Base-by-base conservation (phyloP, 176 grass and related monocot genomes). In the Oryza longistaminata region DNA sequence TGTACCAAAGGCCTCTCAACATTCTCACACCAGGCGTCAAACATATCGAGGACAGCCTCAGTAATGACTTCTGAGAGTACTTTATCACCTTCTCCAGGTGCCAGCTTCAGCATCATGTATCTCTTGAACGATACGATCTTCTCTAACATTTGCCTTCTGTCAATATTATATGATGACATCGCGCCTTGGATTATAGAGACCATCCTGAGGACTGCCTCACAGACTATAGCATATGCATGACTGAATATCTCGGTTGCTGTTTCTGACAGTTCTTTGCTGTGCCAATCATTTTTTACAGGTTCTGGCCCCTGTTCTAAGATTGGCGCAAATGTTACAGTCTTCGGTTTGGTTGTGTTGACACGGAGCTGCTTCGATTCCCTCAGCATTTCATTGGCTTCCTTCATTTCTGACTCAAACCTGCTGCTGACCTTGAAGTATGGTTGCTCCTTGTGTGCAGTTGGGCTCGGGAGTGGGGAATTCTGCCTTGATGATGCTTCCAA, bases 331-430 rank as follows among this genome's bases (percentile, higher is more conserved):
- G 80, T 87, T 22, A 90, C 89, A 0, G 85, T 87, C 75, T 90
- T 90, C 0, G 8, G 80, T 52, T 70, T 87, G 64, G 62, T 42
- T 31, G 89, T 90, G 65, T 75, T 90, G 69, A 90, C 70, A 6
- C 89, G 89, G 29, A 90, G 89, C 85, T 90, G 50, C 75, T 90
- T 90, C 0, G 85, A 90, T 70, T 90, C 89, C 85, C 58, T 80
- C 64, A 90, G 52, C 85, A 90, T 90, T 31, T 87, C 90, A 13
- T 91, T 77, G 49, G 88, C 89, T 72, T 94, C 92, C 80, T 86
- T 87, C 87, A 91, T 89, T 66, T 85, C 90, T 21, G 92, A 89
- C 73, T 91, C 86, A n/a, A 89, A 87, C 66, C 89, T 84, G 90
- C 86, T 85, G 81, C 83, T 75, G 86, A 90, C 35, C 89, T 83